Percentiles rank a stretch among this genome's conserved stretches.
These are phyloP conservation scores for Diaporthe velutina DNA, from an alignment of 2,329 filamentous ascomycete genomes.

Conservation along the genomic window DNA sequence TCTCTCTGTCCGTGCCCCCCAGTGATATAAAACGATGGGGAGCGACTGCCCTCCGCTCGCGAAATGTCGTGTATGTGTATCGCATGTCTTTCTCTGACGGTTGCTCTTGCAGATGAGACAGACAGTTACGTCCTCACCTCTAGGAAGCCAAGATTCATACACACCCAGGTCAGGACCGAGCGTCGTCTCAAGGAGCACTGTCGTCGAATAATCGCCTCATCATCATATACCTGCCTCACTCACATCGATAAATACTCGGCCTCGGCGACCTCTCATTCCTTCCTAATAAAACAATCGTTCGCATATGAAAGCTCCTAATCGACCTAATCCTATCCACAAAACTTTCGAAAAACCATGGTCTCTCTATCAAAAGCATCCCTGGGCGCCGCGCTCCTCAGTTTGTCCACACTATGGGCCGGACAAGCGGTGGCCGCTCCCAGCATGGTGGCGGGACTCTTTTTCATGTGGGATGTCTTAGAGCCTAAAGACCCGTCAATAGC, in stretches of 20 bases:
- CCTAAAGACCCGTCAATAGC: constrained; percentile 33
- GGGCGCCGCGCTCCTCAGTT: constrained; percentile 19
- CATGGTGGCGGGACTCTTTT: constrained; percentile 9
- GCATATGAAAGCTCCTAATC: constrained; percentile 4
- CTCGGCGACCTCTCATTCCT: background rate
- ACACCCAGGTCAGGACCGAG: constrained; percentile 18
- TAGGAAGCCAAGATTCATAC: background rate
- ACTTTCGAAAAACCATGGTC: constrained; percentile 23
- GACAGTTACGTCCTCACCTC: constrained; percentile 19
- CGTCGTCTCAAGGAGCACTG: constrained; percentile 9
- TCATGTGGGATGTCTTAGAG: constrained; percentile 10
- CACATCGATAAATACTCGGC: constrained; percentile 1
- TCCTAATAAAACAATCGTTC: background rate
- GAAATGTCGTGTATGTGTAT: constrained; percentile 11
- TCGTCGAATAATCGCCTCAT: constrained; percentile 2
- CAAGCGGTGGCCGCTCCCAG: constrained; percentile 27
- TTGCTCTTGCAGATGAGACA: constrained; percentile 29
- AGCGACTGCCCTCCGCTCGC: constrained; percentile 18
- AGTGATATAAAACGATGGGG: constrained; percentile 33
- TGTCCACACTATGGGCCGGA: constrained; percentile 23
- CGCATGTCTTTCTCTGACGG: constrained; percentile 2
- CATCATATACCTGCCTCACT: background rate
- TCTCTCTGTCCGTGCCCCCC: background rate
- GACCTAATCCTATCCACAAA: background rate
- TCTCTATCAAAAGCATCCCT: background rate